A percentile compares a stretch with the other conserved stretches of the same genome.
Conservation (phyloP, 1,284 basidiomycete genomes). For the Fomitopsis pinicola region DNA sequence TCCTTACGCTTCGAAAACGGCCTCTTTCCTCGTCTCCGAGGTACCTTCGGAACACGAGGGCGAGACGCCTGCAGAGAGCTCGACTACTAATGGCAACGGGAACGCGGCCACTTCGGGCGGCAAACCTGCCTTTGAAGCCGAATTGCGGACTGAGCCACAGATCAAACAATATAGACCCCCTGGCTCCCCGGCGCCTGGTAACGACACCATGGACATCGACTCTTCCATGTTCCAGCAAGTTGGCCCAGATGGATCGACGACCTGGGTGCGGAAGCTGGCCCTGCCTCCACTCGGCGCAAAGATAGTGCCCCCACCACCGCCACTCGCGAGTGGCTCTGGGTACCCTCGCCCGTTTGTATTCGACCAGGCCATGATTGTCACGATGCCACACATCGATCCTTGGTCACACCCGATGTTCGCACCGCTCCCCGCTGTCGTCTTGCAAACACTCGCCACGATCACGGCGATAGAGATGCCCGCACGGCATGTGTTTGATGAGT, state of each 20-base stretch:
- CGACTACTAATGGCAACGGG: neutral
- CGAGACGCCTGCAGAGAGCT: slow-evolving; percentile 14
- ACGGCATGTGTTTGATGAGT: slow-evolving; percentile 47
- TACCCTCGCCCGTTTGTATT: slow-evolving; percentile 23
- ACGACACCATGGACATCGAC: slow-evolving; percentile 23
- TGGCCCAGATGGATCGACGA: slow-evolving; percentile 23
- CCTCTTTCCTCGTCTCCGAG: slow-evolving; percentile 48
- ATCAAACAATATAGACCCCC: slow-evolving; percentile 27
- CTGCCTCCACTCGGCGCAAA: slow-evolving; percentile 4
- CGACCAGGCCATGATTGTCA: slow-evolving; percentile 31
- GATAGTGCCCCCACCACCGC: neutral
- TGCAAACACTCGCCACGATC: slow-evolving; percentile 42
- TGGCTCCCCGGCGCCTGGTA: slow-evolving; percentile 18
- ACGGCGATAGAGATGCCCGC: slow-evolving; percentile 58
- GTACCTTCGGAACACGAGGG: slow-evolving; percentile 18
- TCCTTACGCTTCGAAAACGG: slow-evolving; percentile 44
- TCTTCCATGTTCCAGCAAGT: slow-evolving; percentile 21
- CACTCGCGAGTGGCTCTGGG: neutral
- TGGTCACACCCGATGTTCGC: slow-evolving; percentile 57
- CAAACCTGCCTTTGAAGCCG: slow-evolving; percentile 21
- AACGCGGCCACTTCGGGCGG: slow-evolving; percentile 14
- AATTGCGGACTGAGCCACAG: slow-evolving; percentile 25
- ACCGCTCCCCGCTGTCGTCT: slow-evolving; percentile 50
- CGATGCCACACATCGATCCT: slow-evolving; percentile 41
- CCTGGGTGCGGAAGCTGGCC: slow-evolving; percentile 21